Conservation (phyloP, 148 eudicot species). For the Silene latifolia region DNA sequence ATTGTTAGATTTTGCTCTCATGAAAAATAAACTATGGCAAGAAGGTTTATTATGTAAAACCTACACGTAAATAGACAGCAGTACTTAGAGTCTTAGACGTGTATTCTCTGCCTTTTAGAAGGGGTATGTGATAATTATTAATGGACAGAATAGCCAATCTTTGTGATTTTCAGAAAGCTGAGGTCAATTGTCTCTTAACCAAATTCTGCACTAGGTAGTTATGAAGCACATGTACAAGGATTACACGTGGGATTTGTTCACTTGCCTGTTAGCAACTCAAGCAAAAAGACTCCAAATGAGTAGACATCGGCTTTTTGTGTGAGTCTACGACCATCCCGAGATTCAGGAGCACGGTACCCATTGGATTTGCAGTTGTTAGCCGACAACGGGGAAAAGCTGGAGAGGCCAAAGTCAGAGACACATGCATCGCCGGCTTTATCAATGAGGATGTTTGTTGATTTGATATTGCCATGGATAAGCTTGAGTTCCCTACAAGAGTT, state of each 20-base stretch:
- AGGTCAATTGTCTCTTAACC: too few relatives aligned
- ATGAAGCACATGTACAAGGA: neutral
- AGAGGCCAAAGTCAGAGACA: constrained; percentile 79
- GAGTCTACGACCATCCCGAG: constrained; percentile 43
- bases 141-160: too few relatives aligned
- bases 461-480: constrained; percentile 85
- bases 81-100: too few relatives aligned
- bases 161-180: too few relatives aligned
- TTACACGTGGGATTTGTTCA: neutral
- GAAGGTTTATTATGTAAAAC: too few relatives aligned
- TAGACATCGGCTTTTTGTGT: constrained; percentile 79
- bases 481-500: constrained; percentile 51
- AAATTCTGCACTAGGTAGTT: neutral
- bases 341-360: constrained; percentile 87
- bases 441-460: constrained; percentile 78
- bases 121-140: too few relatives aligned
- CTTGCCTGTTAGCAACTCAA: constrained; percentile 74
- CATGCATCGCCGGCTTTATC: constrained; percentile 60
- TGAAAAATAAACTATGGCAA: too few relatives aligned
- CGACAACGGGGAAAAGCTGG: constrained; percentile 41
- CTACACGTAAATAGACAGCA: too few relatives aligned
- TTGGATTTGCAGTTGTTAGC: constrained; percentile 36
- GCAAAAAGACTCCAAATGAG: constrained; percentile 80
- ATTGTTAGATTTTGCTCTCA: too few relatives aligned
- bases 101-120: too few relatives aligned